Evolutionary conservation across 2,329 filamentous ascomycete species (phyloP), one percentile per base, ranked within the genome.

Genomic region (Apiospora rasikravindrae): DNA sequence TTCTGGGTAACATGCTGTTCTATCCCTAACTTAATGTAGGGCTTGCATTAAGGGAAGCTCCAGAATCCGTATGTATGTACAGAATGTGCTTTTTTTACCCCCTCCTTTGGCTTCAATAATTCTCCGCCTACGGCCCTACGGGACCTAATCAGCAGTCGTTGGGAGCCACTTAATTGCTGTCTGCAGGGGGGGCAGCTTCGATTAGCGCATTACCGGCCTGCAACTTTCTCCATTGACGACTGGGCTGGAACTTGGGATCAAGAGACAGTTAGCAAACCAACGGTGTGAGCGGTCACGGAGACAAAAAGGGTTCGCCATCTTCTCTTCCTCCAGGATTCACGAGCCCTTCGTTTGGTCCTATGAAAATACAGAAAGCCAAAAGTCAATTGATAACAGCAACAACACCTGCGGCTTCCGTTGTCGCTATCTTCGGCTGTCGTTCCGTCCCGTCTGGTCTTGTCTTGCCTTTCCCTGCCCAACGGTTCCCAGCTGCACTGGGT

Each of bases 401-500:
- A 37, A 33, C 26, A 37, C 11, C 19, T 61, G 57, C 19, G 19
- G 10, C 11, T 40, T 64, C 22, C 53, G 53, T 61, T 61, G 29
- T 22, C 29, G 29, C 29, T 61, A 22, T 29, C 33, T 19, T 64
- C 57, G 57, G 57, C 57, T 64, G 57, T 64, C 57, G 57, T 64
- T 51, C 11, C 2, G 11, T 24, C 26, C n/a, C 24, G 19, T 26
- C n/a, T 53, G 7, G 22, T 53, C 26, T 14, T 22, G 19, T 64
- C 57, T 64, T 16, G 22, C 33, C 29, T 66, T 53, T 37, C 67
- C 68, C 71, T 67, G 42, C 44, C 71, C 69, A 72, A 67, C 68
- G 67, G 45, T 47, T 57, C 75, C 77, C 77, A 76, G 77, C 77
- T 79, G 78, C 76, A 80, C 75, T 33, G 53, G 53, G 26, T 29